Evolutionary conservation across 148 eudicot species (phyloP).

Genomic region (Chenopodium berlandieri): DNA sequence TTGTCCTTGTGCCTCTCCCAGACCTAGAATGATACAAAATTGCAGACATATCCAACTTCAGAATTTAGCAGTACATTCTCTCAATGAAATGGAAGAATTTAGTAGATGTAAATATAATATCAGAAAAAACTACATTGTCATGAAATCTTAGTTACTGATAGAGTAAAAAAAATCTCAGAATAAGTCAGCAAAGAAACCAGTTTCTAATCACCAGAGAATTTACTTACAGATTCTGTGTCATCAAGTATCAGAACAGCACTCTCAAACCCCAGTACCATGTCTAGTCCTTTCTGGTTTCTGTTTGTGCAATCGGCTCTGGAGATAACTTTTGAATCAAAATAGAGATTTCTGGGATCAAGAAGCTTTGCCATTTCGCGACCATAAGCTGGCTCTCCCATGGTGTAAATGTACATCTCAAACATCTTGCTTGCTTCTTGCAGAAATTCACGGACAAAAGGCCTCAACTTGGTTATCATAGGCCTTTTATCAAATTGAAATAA

Average conservation of each 20-base stretch:
- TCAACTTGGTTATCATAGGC: conserved; percentile 77
- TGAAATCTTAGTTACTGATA: no score
- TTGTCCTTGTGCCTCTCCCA: no score
- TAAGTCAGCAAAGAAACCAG: no score
- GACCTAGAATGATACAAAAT: no score
- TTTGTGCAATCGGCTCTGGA: conserved; percentile 70
- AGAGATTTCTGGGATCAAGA: conserved; percentile 52
- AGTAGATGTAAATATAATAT: no score
- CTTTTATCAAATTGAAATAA: conserved; percentile 56
- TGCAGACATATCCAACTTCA: no score
- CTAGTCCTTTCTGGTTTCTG: conserved; percentile 72
- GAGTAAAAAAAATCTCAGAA: no score
- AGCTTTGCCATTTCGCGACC: conserved; percentile 75
- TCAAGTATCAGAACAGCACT: conserved; percentile 75
- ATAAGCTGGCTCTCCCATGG: conserved; percentile 81
- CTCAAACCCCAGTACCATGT: conserved; percentile 68
- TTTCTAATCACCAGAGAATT: no score
- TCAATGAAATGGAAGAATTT: no score
- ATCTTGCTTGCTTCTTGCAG: conserved; percentile 63
- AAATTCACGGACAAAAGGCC: conserved; percentile 75
- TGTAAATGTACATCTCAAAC: conserved; percentile 87
- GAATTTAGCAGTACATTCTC: no score
- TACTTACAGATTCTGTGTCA: conserved; percentile 70
- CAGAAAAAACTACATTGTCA: no score
- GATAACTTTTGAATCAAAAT: conserved; percentile 60